phyloP scores from a whole-genome alignment of 202 grass and related monocot genomes.

The Panicum virgatum region DNA sequence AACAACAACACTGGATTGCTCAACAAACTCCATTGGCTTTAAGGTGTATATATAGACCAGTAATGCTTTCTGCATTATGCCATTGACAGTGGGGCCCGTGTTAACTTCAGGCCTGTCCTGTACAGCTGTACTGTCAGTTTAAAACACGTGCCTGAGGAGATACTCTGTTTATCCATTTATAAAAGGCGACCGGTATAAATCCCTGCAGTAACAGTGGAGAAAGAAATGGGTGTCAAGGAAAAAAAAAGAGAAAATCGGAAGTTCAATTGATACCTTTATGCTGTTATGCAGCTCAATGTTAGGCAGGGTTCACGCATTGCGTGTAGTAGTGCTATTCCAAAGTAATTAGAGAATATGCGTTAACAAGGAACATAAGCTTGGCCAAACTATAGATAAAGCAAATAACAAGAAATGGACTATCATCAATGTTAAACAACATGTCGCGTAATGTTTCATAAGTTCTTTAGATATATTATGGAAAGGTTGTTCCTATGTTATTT shows the following conservation, averaged over 20 bases:
- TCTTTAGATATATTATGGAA: too few relatives aligned
- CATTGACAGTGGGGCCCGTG: neutral
- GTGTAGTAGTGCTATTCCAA: neutral
- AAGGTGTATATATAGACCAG: constrained; percentile 20
- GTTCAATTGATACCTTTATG: neutral
- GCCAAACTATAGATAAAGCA: neutral
- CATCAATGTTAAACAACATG: neutral
- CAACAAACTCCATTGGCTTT: neutral
- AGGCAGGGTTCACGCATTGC: neutral
- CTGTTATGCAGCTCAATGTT: neutral
- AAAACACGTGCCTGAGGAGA: constrained; percentile 21
- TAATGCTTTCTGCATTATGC: neutral
- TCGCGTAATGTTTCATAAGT: too few relatives aligned
- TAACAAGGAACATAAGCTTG: neutral
- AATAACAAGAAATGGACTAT: neutral
- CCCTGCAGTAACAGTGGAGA: neutral
- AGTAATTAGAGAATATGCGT: neutral
- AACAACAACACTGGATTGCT: constrained; percentile 6
- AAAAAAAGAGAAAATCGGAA: neutral
- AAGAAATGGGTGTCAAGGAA: neutral
- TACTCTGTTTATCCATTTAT: constrained; percentile 4
- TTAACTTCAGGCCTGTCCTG: neutral
- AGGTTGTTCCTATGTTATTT: too few relatives aligned
- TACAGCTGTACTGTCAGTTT: constrained; percentile 12
- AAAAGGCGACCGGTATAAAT: neutral